A percentile compares a stretch with the other conserved stretches of the same genome.
These are phyloP conservation scores for Tulasnella sp. DNA, from an alignment of 768 basidiomycete genomes.

Conservation along the genomic window DNA sequence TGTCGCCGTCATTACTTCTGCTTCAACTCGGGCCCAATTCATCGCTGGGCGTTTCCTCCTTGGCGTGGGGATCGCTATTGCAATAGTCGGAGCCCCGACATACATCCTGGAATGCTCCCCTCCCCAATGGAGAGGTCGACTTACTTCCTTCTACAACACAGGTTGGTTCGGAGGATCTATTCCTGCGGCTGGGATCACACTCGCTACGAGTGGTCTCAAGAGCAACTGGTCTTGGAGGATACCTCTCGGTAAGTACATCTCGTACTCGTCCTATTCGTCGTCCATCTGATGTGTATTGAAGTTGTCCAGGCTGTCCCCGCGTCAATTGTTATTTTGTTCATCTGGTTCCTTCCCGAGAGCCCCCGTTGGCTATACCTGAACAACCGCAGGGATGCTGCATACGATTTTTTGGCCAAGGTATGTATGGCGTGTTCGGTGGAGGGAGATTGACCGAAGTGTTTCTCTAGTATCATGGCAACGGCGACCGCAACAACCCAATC, in stretches of 20 bases:
- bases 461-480: conserved; percentile 19
- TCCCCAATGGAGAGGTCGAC: conserved; percentile 17
- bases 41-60: conserved; percentile 24
- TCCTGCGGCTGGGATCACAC: conserved; percentile 14
- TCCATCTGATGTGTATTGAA: too few species aligned
- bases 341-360: conserved; percentile 15
- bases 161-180: conserved; percentile 17
- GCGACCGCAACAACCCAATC: conserved; percentile 19
- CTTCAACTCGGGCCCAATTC: conserved; percentile 21
- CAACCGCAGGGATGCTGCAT: conserved; percentile 21
- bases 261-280: not conserved
- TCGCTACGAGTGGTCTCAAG: not conserved
- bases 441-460: not conserved
- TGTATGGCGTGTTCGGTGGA: not conserved
- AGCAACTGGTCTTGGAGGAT: conserved; percentile 17
- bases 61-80: conserved; percentile 24
- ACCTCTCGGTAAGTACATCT: conserved; percentile 6
- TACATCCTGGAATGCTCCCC: conserved; percentile 26
- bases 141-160: conserved; percentile 15
- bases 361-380: conserved; percentile 20
- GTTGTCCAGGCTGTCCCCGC: conserved; percentile 14
- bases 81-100: conserved; percentile 24
- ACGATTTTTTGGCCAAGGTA: conserved; percentile 20
- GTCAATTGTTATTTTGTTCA: not conserved
- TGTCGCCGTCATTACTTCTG: conserved; percentile 20